Percentiles rank a stretch among this genome's conserved stretches.
These are phyloP conservation scores for Nigrospora sphaerica DNA, from an alignment of 2,329 filamentous ascomycete species.

Conservation along the genomic window DNA sequence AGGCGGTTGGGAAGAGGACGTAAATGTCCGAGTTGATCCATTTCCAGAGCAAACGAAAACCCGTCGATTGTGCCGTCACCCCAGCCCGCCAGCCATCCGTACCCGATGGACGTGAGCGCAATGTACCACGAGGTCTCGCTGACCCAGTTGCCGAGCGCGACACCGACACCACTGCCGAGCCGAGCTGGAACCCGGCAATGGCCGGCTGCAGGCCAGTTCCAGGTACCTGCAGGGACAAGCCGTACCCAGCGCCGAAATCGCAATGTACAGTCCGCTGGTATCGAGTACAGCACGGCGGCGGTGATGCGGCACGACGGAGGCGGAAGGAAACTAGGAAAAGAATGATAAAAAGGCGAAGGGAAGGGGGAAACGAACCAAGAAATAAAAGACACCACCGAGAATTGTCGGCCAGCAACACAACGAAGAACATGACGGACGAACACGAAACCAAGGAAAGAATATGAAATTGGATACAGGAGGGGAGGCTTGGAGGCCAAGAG, in stretches of 20 bases:
- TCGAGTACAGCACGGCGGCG: slow-evolving; percentile 36
- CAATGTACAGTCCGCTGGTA: slow-evolving; percentile 44
- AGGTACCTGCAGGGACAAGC: too few relatives aligned
- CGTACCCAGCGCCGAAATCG: slow-evolving; percentile 36
- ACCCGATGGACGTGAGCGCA: slow-evolving; percentile 43
- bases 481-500: too few relatives aligned
- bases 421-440: too few relatives aligned
- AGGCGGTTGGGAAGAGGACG: slow-evolving; percentile 41
- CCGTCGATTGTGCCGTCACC: slow-evolving; percentile 38
- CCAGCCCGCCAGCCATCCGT: slow-evolving; percentile 45
- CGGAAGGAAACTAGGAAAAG: neutral
- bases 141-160: slow-evolving; percentile 42
- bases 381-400: too few relatives aligned
- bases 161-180: slow-evolving; percentile 11
- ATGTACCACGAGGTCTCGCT: slow-evolving; percentile 55
- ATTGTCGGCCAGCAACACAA: too few relatives aligned
- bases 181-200: slow-evolving; percentile 54
- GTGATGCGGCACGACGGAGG: neutral
- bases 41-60: slow-evolving; percentile 32
- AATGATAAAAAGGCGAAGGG: neutral
- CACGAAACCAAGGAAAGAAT: too few relatives aligned
- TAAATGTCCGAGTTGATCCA: slow-evolving; percentile 52
- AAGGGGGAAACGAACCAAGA: too few relatives aligned
- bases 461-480: too few relatives aligned
- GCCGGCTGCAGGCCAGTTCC: slow-evolving; percentile 42